Evolutionary conservation across 768 basidiomycete genomes (phyloP).

Genomic region (Asterophora parasitica): DNA sequence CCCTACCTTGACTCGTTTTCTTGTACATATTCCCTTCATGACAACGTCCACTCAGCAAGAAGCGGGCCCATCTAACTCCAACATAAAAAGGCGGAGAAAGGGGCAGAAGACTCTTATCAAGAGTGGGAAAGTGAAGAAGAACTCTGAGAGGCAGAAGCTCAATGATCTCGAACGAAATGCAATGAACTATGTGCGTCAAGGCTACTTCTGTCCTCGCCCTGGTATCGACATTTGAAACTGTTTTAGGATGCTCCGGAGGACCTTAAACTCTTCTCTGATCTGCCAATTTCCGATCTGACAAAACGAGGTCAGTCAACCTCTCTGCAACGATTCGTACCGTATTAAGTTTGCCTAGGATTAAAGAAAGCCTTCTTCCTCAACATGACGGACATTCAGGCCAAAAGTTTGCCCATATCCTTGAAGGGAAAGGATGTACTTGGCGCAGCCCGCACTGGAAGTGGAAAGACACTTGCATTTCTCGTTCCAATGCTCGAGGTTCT

Average conservation of each 20-base stretch:
- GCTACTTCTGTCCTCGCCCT: neutral
- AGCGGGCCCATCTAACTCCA: slow-evolving; percentile 15
- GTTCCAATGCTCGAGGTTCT: slow-evolving; percentile 90
- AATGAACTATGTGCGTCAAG: slow-evolving; percentile 40
- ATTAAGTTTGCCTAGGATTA: slow-evolving; percentile 47
- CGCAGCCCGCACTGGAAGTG: slow-evolving; percentile 92
- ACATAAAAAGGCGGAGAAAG: slow-evolving; percentile 7
- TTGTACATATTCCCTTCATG: neutral
- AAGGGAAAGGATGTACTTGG: slow-evolving; percentile 96
- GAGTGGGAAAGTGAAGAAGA: slow-evolving; percentile 34
- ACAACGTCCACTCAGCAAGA: slow-evolving; percentile 2
- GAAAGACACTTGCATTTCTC: slow-evolving; percentile 95
- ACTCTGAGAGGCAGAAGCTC: slow-evolving; percentile 44
- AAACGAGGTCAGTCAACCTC: slow-evolving; percentile 51
- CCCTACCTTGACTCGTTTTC: neutral
- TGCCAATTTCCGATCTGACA: slow-evolving; percentile 75
- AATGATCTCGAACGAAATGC: slow-evolving; percentile 46
- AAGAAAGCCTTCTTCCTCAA: slow-evolving; percentile 82
- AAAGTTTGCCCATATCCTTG: slow-evolving; percentile 85
- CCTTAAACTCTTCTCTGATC: slow-evolving; percentile 58
- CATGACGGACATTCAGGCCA: slow-evolving; percentile 90
- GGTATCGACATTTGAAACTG: slow-evolving; percentile 9
- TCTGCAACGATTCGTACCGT: neutral
- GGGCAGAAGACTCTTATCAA: slow-evolving; percentile 3
- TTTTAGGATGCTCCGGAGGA: slow-evolving; percentile 46